Conservation (phyloP, 345 rosid species). For the Orychophragmus violaceus region DNA sequence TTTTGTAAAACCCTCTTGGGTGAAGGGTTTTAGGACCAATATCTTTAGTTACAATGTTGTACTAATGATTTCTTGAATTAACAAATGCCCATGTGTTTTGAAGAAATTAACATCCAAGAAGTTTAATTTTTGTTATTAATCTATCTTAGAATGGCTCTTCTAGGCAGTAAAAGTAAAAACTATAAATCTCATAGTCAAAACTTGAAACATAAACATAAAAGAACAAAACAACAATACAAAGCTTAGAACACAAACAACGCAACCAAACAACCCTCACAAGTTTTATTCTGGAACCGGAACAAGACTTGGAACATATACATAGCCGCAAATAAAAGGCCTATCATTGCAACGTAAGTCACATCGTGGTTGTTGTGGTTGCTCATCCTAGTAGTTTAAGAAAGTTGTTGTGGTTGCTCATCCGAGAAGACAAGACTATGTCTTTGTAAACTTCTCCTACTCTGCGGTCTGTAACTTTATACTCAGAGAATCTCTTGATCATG, state of each 20-base stretch:
- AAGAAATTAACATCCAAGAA: no score
- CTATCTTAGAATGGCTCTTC: no score
- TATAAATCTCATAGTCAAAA: neutral
- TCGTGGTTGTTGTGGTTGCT: no score
- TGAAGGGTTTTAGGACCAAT: no score
- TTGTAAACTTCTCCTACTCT: neutral
- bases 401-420: constrained; percentile 10
- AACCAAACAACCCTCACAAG: neutral
- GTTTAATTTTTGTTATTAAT: no score
- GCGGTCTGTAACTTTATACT: neutral
- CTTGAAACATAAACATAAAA: neutral
- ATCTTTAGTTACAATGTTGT: no score
- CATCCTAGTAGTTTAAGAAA: constrained; percentile 10
- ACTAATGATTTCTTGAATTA: no score
- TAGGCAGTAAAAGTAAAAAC: neutral
- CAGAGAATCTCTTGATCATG: constrained; percentile 18
- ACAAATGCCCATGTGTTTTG: no score
- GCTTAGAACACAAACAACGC: neutral
- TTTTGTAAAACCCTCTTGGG: no score
- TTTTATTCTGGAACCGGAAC: constrained; percentile 21
- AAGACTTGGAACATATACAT: constrained; percentile 18
- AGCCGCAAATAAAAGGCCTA: constrained; percentile 4
- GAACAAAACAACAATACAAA: neutral
- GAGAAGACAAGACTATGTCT: constrained; percentile 8
- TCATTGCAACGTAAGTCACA: neutral